A percentile compares a stretch with the other conserved stretches of the same genome.
phyloP scores from a whole-genome alignment of 306 rosid species.

The Sophora flavescens region DNA sequence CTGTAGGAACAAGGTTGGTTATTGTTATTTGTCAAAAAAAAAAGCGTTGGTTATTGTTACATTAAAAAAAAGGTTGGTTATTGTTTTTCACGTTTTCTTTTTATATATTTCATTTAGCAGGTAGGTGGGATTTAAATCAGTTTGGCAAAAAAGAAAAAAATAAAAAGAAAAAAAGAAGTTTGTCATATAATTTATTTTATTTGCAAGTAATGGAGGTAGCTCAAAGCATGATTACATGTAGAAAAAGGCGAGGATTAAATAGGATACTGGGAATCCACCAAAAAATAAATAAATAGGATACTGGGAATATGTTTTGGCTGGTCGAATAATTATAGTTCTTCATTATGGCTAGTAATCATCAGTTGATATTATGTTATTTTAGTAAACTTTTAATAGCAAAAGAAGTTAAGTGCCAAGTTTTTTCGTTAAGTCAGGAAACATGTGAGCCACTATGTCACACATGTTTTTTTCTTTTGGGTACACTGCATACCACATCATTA shows the following conservation, averaged over 20 bases:
- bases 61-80: no score
- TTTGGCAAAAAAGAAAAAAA: no score
- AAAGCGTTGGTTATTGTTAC: no score
- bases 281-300: constrained; percentile 19
- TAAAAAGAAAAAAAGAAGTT: not conserved
- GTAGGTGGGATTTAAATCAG: no score
- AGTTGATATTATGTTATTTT: constrained; percentile 8
- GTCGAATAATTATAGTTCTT: constrained; percentile 38
- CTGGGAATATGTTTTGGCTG: constrained; percentile 5
- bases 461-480: not conserved
- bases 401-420: not conserved
- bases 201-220: constrained; percentile 33
- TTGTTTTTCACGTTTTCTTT: no score
- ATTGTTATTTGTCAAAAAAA: no score
- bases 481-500: not conserved
- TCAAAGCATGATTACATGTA: constrained; percentile 40
- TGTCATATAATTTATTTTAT: not conserved
- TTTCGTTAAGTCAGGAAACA: not conserved
- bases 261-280: not conserved
- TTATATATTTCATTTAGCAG: no score
- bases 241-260: constrained; percentile 11
- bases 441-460: constrained; percentile 20
- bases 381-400: not conserved
- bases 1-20: no score
- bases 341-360: constrained; percentile 24